phyloP scores from a whole-genome alignment of 1,284 basidiomycete genomes.

The Meira miltonrushii region DNA sequence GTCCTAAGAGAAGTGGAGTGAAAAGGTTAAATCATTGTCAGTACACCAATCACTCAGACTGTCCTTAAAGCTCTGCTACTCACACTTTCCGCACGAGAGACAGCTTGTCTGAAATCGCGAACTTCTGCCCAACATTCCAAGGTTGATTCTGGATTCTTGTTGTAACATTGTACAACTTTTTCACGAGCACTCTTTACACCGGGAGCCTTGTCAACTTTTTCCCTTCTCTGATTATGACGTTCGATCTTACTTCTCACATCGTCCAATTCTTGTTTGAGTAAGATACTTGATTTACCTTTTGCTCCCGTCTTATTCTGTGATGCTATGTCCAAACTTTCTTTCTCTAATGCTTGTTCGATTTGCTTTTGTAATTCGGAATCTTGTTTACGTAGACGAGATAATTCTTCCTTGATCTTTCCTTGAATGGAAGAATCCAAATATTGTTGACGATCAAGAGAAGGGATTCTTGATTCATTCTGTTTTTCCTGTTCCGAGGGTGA shows the following conservation, averaged over 20 bases:
- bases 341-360: constrained; percentile 47
- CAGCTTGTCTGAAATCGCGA: constrained; percentile 66
- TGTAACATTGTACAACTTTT: constrained; percentile 66
- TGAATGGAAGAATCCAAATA: constrained; percentile 42
- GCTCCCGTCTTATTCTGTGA: constrained; percentile 30
- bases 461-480: background rate
- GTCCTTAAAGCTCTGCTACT: background rate
- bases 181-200: constrained; percentile 62
- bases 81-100: constrained; percentile 65
- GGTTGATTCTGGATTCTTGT: constrained; percentile 57
- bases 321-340: constrained; percentile 38
- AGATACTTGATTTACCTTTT: constrained; percentile 39
- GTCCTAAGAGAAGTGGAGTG: constrained; percentile 2
- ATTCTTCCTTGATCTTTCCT: constrained; percentile 43
- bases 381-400: constrained; percentile 37
- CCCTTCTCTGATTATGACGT: constrained; percentile 63
- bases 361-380: constrained; percentile 40
- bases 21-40: background rate
- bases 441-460: constrained; percentile 23
- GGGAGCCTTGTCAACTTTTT: constrained; percentile 57
- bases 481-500: background rate
- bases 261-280: constrained; percentile 43
- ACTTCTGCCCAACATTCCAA: constrained; percentile 75
- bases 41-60: background rate
- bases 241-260: constrained; percentile 62